Conservation (phyloP, 352 stramenopile species). For the Pelagophyceae sp. region DNA sequence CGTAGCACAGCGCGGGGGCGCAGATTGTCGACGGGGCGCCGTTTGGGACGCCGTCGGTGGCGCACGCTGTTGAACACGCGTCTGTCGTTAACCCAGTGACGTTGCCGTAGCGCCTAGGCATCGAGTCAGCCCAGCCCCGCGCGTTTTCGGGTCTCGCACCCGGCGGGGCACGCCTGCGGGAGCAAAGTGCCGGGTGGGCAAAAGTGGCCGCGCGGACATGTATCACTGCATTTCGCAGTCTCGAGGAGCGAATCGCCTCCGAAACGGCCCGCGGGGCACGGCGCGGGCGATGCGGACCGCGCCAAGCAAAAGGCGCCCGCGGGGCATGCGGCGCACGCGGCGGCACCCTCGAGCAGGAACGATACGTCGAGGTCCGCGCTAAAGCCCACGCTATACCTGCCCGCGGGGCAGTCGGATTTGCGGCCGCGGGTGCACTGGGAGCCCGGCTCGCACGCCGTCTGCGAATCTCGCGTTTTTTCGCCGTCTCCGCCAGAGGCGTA, state of each 20-base stretch:
- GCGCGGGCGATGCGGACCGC: background rate
- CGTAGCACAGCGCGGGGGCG: constrained; percentile 14
- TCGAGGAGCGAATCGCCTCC: background rate
- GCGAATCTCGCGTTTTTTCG: background rate
- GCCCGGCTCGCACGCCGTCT: background rate
- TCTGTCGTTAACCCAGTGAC: background rate
- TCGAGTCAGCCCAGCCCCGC: too few relatives aligned
- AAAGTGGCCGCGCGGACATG: background rate
- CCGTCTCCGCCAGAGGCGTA: background rate
- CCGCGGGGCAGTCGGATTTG: background rate
- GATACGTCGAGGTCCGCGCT: background rate
- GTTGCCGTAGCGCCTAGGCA: too few relatives aligned
- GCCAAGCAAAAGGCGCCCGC: background rate
- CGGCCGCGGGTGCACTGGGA: background rate
- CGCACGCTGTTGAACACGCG: background rate
- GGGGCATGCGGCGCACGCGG: background rate
- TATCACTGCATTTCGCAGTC: background rate
- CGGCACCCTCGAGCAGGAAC: background rate
- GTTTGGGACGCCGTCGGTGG: background rate
- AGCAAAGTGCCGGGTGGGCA: background rate
- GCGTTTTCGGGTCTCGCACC: too few relatives aligned
- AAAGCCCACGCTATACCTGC: background rate
- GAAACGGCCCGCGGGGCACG: background rate
- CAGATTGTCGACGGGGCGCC: too few relatives aligned
- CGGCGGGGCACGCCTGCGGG: background rate